Conservation (phyloP, 371 early-diverging fungal genomes). For the Mortierella sp. region DNA sequence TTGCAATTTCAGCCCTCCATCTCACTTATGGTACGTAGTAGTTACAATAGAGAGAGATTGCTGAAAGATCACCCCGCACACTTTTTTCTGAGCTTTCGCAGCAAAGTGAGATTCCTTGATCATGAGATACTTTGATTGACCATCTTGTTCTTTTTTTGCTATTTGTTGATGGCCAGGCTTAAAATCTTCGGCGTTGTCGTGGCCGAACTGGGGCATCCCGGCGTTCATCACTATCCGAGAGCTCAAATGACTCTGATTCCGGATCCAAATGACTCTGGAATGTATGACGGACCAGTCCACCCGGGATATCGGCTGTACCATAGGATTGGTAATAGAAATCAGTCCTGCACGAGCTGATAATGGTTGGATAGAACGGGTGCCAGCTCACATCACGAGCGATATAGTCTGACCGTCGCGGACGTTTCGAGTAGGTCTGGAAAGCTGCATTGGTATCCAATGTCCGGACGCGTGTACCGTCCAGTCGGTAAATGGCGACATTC, state of each 20-base stretch:
- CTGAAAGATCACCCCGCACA: too few species aligned
- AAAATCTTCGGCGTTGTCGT: too few species aligned
- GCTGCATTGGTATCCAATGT: slow-evolving; percentile 39
- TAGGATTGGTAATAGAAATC: not conserved
- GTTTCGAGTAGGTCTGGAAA: slow-evolving; percentile 14
- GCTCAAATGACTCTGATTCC: slow-evolving; percentile 16
- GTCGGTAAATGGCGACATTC: slow-evolving; percentile 55
- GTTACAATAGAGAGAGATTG: too few species aligned
- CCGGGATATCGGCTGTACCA: not conserved
- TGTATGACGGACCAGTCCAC: slow-evolving; percentile 38
- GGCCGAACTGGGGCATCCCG: not conserved
- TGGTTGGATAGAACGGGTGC: slow-evolving; percentile 65
- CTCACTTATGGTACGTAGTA: too few species aligned
- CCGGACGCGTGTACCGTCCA: slow-evolving; percentile 50
- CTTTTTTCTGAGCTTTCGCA: too few species aligned
- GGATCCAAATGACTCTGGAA: slow-evolving; percentile 12
- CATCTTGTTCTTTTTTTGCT: too few species aligned
- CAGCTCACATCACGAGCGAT: slow-evolving; percentile 69
- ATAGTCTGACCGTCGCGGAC: slow-evolving; percentile 6
- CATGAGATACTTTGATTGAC: too few species aligned
- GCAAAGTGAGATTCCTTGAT: too few species aligned
- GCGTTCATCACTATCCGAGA: not conserved
- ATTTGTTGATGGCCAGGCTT: too few species aligned
- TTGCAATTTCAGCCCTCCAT: too few species aligned
- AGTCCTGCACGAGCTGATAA: slow-evolving; percentile 51